Evolutionary conservation across 257 asterid genomes (phyloP), one percentile per base, ranked within the genome.

Genomic region (Solanum chiquidenum): DNA sequence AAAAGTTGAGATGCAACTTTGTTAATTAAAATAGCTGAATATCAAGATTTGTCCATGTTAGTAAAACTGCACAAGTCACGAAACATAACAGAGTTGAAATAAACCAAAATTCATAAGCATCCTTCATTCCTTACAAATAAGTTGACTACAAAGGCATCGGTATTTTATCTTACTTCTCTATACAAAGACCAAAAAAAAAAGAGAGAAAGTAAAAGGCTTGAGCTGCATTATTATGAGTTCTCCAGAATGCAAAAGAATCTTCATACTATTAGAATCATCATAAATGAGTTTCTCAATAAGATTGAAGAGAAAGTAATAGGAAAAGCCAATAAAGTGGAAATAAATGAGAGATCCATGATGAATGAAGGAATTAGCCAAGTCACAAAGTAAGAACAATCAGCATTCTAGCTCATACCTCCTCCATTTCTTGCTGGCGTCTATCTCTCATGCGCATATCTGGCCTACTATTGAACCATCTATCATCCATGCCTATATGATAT

Each of bases 381-480:
- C 71, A 25, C 42, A 21, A 77, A 89, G 27, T 5, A 88, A 42
- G 64, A 49, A 16, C 60, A 86, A 40, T 79, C 75, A 21, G 11
- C 31, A 25, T 86, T 85, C 40, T 6, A 80, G 86, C 18, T 64
- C 89, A 83, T 89, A 95, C 98, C 95, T 93, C 96, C 34, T 90
- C 90, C 37, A 72, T 84, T 90, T 86, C 92, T 71, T 89, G 92
- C 77, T 90, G 91, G 66, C 88, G 93, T 88, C 88, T 92, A 86
- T 90, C 93, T 92, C 93, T 92, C 82, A 86, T 87, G 27, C 90
- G 94, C 95, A 91, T 87, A 87, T 94, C 98, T 82, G 90, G 95
- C 87, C 93, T 93, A 72, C 94, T 92, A 89, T 86, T 89, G 88
- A 90, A 93, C 98, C 96, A 93, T 90, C 90, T 89, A 90, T 87